Base-by-base conservation (phyloP, 2,329 filamentous ascomycete genomes). In the Pestalotiopsis sp. region DNA sequence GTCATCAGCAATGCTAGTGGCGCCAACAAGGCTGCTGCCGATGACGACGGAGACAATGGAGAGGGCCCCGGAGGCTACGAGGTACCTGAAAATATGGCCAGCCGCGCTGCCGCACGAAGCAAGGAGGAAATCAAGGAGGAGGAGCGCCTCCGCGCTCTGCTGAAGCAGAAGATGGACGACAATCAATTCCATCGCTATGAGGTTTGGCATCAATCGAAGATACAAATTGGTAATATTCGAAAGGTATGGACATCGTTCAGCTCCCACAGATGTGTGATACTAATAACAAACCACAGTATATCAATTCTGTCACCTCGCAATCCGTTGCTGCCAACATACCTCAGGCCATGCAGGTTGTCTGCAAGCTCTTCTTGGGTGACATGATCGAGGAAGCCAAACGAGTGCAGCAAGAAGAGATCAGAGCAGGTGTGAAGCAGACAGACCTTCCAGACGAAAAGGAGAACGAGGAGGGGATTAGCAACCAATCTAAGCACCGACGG, bases 221-320 rank as follows among this genome's bases (percentile, higher is more conserved):
- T 95, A 56, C 87, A 89, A 25, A 90, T 91, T 72, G 86, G 89
- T 6, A 89, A 91, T 20, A 90, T 94, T 68, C 88, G 92, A 76
- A 86, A 90, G 75, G 89, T 91, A 82, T 68, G 86, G 78, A 27
- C 25, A n/a, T 23, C 17, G n/a, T 20, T 45, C 20, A 12, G 57
- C 38, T 31, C 38, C 17, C 45, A 13, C 23, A 0, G 25, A 66
- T 66, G 61, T 66, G 38, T n/a, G 65, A 14, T 57, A 66, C 66
- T 68, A 73, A 71, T n/a, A 45, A 52, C 20, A 3, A 45, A 40
- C 23, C 67, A 31, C 70, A 91, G 86, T 88, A 95, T 70, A 91
- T 94, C 77, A 95, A 95, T 75, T 91, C 92, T 69, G 93, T 92
- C 1, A 90, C 94, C 9, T 93, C 91, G 0, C 93, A 95, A 77